Base-by-base conservation (phyloP, 2,329 filamentous ascomycete genomes). In the Aureobasidium sp. region DNA sequence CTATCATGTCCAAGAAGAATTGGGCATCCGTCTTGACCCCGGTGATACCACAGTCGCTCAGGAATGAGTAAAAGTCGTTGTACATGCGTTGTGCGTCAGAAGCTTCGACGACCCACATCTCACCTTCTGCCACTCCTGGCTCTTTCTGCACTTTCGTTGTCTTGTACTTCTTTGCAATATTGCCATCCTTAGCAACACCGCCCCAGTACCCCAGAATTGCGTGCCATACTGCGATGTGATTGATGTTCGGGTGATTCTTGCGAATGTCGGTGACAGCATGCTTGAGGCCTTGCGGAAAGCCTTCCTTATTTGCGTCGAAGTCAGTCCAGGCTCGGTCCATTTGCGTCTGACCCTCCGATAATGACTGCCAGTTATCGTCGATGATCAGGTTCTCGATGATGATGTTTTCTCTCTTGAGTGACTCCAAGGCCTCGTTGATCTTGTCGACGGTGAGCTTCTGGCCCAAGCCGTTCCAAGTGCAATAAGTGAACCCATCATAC, bases 391-490 rank as follows among this genome's bases (percentile, higher is more conserved):
- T 96, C 0, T 86, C 87, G 50, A 97, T 76, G 32, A 88, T 86
- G 69, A 99, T 90, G 0, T 87, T 83, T 62, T 89, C 82, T 34
- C 85, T 78, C 5, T 86, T 82, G 12, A 99, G 77, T 1, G 82
- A 80, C 63, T 91, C 84, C 0, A 97, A 78, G 1, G 92, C 91
- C 44, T 85, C 74, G 13, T 91, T 78, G 15, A 99, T 84, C 68
- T 91, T 95, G 23, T 90, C 80, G 64, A 93, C 89, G 0, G 87
- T 94, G 37, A 99, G 79, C 48, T 87, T 78, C 68, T 95, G 90
- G 0, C 94, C 94, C 0, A 99, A 79, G 0, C 87, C 89, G 70
- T 97, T 99, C 94, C 94, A 99, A 0, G 94, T 99, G 72, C 94
- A 99, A 71, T 94, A 99, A 0, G 91, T 90, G 41, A 99, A 78